These are phyloP conservation scores for Globisporangium recalcitrans DNA, from an alignment of 352 stramenopile genomes.

Conservation along the genomic window DNA sequence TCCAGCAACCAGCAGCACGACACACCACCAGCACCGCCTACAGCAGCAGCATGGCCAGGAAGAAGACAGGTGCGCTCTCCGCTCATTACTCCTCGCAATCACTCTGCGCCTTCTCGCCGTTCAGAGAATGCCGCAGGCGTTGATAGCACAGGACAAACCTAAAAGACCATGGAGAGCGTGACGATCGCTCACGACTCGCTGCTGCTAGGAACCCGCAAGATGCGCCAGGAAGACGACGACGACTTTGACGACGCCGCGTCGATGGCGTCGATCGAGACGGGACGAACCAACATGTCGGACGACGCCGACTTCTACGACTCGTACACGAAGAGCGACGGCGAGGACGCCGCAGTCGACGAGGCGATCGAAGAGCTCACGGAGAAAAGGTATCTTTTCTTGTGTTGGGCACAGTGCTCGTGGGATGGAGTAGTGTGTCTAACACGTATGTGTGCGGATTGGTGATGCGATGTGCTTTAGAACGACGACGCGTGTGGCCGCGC, in stretches of 20 bases:
- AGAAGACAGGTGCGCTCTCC: conserved; percentile 40
- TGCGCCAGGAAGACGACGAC: conserved; percentile 59
- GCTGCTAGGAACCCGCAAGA: conserved; percentile 36
- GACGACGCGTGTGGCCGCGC: conserved; percentile 61
- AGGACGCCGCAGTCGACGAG: conserved; percentile 67
- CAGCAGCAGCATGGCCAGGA: conserved; percentile 59
- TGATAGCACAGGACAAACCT: neutral
- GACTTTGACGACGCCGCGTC: conserved; percentile 65
- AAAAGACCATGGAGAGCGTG: conserved; percentile 10
- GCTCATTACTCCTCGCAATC: neutral
- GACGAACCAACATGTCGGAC: conserved; percentile 53
- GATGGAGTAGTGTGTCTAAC: neutral
- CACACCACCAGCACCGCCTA: neutral
- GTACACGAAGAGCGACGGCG: conserved; percentile 49
- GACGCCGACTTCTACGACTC: conserved; percentile 67
- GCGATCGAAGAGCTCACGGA: conserved; percentile 75
- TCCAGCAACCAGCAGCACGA: neutral
- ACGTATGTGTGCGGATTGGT: neutral
- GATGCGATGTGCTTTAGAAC: conserved; percentile 28
- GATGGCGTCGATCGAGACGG: conserved; percentile 64
- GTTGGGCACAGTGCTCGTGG: neutral
- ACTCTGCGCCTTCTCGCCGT: neutral
- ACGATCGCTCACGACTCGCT: conserved; percentile 9
- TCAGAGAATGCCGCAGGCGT: neutral
- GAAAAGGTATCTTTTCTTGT: conserved; percentile 40